phyloP scores from a whole-genome alignment of 116 monocot genomes.

The Papilionanthe hybrid region DNA sequence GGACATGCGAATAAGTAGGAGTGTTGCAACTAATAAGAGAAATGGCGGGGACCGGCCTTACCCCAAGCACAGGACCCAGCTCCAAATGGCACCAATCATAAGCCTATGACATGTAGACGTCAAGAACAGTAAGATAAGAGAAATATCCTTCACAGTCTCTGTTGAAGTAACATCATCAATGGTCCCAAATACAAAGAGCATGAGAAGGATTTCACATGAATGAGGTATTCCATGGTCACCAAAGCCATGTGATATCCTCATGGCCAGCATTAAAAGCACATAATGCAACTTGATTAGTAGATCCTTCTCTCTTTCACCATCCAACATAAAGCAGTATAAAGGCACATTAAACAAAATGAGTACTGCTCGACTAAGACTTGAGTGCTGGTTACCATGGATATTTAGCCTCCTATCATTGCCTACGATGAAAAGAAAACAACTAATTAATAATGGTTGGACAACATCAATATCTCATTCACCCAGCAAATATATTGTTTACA shows the following conservation, averaged over 20 bases:
- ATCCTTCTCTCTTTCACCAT: background rate
- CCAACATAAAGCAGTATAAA: background rate
- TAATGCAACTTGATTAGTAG: background rate
- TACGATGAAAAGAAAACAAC: slow-evolving; percentile 3
- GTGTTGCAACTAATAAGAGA: background rate
- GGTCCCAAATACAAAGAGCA: slow-evolving; percentile 4
- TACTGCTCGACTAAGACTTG: background rate
- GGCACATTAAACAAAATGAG: background rate
- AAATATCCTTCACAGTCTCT: background rate
- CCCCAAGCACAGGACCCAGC: background rate
- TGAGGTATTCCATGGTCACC: background rate
- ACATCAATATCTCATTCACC: background rate
- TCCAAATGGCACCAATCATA: background rate
- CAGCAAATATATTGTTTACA: background rate
- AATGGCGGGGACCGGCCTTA: background rate
- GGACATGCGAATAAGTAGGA: background rate
- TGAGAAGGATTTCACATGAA: background rate
- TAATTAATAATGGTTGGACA: background rate
- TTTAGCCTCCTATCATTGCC: slow-evolving; percentile 6
- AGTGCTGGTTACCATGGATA: slow-evolving; percentile 2
- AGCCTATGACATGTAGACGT: background rate
- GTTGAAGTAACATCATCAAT: background rate
- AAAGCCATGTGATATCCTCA: slow-evolving; percentile 2
- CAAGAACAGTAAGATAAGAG: background rate
- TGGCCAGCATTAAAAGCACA: slow-evolving; percentile 5